These are phyloP conservation scores for Leptodermis oblonga DNA, from an alignment of 257 asterid species.

Conservation along the genomic window DNA sequence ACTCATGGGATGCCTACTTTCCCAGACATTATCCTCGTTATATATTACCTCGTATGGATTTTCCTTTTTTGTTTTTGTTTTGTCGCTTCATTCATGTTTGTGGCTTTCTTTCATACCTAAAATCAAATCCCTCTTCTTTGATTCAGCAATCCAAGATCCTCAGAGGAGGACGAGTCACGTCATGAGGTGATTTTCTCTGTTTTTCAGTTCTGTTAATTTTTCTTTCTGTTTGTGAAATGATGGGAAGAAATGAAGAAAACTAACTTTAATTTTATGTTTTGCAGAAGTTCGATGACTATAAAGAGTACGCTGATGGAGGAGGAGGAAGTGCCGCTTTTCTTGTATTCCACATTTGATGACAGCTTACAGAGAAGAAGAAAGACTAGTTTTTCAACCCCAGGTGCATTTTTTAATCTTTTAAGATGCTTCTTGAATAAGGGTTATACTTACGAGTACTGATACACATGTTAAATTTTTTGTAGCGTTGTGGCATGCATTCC, in stretches of 20 bases:
- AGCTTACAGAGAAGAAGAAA: conserved; percentile 13
- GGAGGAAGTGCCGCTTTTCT: conserved; percentile 43
- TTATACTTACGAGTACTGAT: too few relatives aligned
- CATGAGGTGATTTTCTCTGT: conserved; percentile 30
- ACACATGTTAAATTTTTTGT: too few relatives aligned
- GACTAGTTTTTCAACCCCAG: conserved; percentile 25
- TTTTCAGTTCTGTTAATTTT: neutral
- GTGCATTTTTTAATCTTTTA: conserved; percentile 11
- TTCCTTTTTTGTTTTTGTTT: too few relatives aligned
- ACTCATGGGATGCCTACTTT: conserved; percentile 35
- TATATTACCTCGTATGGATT: conserved; percentile 30
- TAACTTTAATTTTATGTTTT: neutral
- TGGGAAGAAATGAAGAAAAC: neutral
- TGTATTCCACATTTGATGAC: conserved; percentile 19
- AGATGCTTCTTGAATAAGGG: neutral
- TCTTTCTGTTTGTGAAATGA: neutral
- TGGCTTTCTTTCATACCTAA: neutral
- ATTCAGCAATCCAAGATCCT: conserved; percentile 32
- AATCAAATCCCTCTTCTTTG: neutral
- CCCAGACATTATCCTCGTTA: conserved; percentile 45
- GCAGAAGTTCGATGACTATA: conserved; percentile 6
- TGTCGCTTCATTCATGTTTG: neutral
- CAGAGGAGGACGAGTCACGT: conserved; percentile 9
- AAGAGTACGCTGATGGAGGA: conserved; percentile 30
- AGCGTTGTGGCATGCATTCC: too few relatives aligned